Conservation (phyloP, 2,329 filamentous ascomycete species). For the Clarireedia homoeocarpa region DNA sequence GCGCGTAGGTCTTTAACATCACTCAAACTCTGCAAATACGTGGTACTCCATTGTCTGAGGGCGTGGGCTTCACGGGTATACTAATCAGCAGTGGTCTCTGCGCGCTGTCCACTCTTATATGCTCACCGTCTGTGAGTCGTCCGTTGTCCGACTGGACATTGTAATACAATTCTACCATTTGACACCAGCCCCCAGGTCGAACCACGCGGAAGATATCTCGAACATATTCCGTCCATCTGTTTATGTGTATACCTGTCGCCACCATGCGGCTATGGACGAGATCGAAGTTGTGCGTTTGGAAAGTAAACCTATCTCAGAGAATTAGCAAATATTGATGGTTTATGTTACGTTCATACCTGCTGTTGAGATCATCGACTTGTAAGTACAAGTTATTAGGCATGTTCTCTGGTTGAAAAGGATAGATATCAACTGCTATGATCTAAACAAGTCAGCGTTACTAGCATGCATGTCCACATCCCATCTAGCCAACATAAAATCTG, state of each 20-base stretch:
- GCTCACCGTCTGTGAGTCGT: constrained; percentile 55
- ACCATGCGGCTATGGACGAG: constrained; percentile 57
- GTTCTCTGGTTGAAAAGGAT: constrained; percentile 59
- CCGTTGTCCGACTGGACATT: constrained; percentile 83
- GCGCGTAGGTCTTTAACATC: constrained; percentile 59
- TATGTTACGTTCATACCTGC: constrained; percentile 36
- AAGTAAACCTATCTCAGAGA: constrained; percentile 48
- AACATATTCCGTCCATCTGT: constrained; percentile 69
- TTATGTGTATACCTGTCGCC: constrained; percentile 23
- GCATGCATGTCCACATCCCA: not conserved
- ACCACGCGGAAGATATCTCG: constrained; percentile 66
- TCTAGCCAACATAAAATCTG: not conserved
- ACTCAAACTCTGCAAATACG: constrained; percentile 54
- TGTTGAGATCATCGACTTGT: constrained; percentile 61
- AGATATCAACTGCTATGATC: constrained; percentile 67
- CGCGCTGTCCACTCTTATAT: no score
- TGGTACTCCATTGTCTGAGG: constrained; percentile 58
- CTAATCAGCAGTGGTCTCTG: not conserved
- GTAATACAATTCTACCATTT: constrained; percentile 82
- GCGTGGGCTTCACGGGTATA: constrained; percentile 44
- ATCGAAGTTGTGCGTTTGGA: constrained; percentile 66
- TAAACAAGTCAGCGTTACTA: constrained; percentile 28
- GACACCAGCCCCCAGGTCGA: constrained; percentile 73
- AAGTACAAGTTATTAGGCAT: constrained; percentile 55
- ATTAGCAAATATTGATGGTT: not conserved